These are phyloP conservation scores for Mycena floridula DNA, from an alignment of 768 basidiomycete genomes.

Conservation along the genomic window DNA sequence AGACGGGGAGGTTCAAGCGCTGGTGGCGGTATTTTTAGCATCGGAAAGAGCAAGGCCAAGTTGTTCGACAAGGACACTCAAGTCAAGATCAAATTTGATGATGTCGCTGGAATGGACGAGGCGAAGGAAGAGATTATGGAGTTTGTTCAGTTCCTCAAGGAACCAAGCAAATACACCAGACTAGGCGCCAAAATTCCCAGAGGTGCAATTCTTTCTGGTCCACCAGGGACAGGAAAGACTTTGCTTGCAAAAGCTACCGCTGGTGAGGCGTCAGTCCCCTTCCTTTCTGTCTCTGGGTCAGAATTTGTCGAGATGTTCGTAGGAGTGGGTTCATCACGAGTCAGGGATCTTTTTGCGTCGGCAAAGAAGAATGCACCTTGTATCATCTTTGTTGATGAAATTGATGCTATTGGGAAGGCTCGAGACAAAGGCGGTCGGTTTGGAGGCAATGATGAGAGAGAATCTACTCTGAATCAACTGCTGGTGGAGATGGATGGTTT, in stretches of 20 bases:
- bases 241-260: conserved; percentile 97
- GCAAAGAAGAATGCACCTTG: conserved; percentile 98
- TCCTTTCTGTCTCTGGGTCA: conserved; percentile 97
- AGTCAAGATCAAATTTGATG: conserved; percentile 88
- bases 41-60: conserved; percentile 92
- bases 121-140: conserved; percentile 99
- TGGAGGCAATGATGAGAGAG: conserved; percentile 93
- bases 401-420: conserved; percentile 97
- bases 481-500: conserved; percentile 99
- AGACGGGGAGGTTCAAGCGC: conserved; percentile 61
- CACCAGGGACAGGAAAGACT: conserved; percentile 98
- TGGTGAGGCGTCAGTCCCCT: conserved; percentile 95
- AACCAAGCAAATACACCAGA: conserved; percentile 89
- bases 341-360: conserved; percentile 94
- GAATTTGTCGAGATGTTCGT: conserved; percentile 99
- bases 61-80: conserved; percentile 97
- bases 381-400: conserved; percentile 99
- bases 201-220: conserved; percentile 90
- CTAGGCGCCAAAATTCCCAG: conserved; percentile 97
- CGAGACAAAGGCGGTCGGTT: conserved; percentile 73
- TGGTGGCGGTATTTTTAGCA: conserved; percentile 90
- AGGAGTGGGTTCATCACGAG: conserved; percentile 95
- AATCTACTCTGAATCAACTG: conserved; percentile 95
- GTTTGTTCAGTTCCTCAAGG: conserved; percentile 98
- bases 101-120: conserved; percentile 99